Evolutionary conservation across 2,329 filamentous ascomycete genomes (phyloP), one percentile per base, ranked within the genome.

Genomic region (Macrophomina pseudophaseolina): DNA sequence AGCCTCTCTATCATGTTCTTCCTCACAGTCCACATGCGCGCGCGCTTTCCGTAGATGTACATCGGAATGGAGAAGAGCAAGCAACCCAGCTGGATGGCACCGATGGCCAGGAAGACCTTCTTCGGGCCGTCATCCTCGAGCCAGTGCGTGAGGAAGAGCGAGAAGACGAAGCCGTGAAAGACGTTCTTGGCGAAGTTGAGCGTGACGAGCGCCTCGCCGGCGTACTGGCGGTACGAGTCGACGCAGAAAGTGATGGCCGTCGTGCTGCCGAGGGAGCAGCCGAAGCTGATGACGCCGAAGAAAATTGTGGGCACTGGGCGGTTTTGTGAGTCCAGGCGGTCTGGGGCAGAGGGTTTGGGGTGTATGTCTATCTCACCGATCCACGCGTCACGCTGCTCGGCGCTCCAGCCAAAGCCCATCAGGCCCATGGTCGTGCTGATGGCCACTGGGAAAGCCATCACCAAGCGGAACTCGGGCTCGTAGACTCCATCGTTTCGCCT

Each of bases 321-420:
- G 4, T 8, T 4, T 8, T n/a, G 23, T 63, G 23, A 23, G 23
- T 23, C 23, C 23, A 3, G 23, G 23, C 23, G 23, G 23, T 23
- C 23, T 23, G 23, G 23, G 23, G 23, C 7, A 4, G 3, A 38
- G 9, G 14, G 11, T 5, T 23, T 16, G 12, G 5, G 14, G 1
- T 16, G 40, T 5, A 16, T 4, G n/a, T 1, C 38, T 23, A 23
- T 44, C 58, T 49, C 38, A 62, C 58, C 30, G 11, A 97, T 96
- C 91, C 92, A 98, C 23, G 85, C 83, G 73, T 97, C 88, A 28
- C 84, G 83, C 66, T 89, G 85, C 69, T 92, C 78, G 0, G 91
- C 92, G 8, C 91, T 93, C 95, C 94, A 98, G 16, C 94, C 94
- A 73, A 95, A 98, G 2, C 93, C 94, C 89, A 97, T 97, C 16